phyloP scores from a whole-genome alignment of 2,329 filamentous ascomycete species.

The Talaromyces atroroseus region DNA sequence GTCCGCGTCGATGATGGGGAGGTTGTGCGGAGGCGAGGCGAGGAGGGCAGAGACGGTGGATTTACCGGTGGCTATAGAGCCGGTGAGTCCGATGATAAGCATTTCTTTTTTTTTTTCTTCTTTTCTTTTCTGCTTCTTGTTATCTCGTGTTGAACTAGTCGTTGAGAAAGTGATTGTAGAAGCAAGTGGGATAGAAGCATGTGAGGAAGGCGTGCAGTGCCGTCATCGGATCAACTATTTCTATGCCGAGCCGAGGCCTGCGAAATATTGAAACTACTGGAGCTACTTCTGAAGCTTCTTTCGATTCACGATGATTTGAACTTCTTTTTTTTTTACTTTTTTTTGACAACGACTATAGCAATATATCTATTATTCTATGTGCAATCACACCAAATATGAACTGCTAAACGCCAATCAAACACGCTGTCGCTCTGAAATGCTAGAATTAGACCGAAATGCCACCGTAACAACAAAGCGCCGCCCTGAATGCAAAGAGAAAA shows the following conservation, averaged over 20 bases:
- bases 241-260: conserved; percentile 1
- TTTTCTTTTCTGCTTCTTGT: too few relatives aligned
- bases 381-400: background rate
- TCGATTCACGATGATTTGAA: background rate
- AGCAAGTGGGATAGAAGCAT: background rate
- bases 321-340: background rate
- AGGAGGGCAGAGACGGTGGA: conserved; percentile 88
- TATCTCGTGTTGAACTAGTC: too few relatives aligned
- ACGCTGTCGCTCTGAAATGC: background rate
- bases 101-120: conserved; percentile 45
- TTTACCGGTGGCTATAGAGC: conserved; percentile 97
- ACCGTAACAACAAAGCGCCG: background rate
- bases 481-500: background rate
- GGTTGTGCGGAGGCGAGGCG: conserved; percentile 69
- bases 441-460: background rate
- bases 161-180: background rate
- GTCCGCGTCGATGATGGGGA: conserved; percentile 93
- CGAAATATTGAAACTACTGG: background rate
- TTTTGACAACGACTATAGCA: background rate
- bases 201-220: background rate
- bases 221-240: background rate
- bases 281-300: too few relatives aligned
- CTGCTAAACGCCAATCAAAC: background rate
- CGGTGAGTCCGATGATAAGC: conserved; percentile 92
- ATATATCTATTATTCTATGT: conserved; percentile 2